Evolutionary conservation across 305 asterid genomes (phyloP).

Genomic region (Rubia balearica): DNA sequence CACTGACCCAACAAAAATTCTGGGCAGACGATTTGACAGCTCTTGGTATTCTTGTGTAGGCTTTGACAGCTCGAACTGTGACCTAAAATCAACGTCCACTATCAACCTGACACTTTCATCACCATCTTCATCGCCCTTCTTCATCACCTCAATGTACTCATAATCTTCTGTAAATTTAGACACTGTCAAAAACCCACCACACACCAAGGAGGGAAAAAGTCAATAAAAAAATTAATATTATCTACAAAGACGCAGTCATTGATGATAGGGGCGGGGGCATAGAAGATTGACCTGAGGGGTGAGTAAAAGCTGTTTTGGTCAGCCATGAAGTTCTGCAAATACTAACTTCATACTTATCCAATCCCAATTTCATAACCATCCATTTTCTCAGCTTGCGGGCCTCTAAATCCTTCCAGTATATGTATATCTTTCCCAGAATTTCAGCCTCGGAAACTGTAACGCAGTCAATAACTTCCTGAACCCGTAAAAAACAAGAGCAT

Average conservation of each 20-base stretch:
- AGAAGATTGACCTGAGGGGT: conserved; percentile 45
- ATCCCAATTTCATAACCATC: conserved; percentile 36
- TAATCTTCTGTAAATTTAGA: conserved; percentile 34
- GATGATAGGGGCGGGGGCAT: not conserved
- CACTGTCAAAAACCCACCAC: conserved; percentile 16
- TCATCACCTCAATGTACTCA: conserved; percentile 54
- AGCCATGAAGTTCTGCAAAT: conserved; percentile 50
- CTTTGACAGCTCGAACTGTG: conserved; percentile 45
- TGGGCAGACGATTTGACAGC: conserved; percentile 38
- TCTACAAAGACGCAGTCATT: not conserved
- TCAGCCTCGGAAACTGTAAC: conserved; percentile 23
- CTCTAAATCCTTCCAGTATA: conserved; percentile 18
- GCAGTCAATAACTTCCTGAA: conserved; percentile 41
- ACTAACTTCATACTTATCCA: conserved; percentile 44
- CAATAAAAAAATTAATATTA: not conserved
- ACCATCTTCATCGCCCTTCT: conserved; percentile 8
- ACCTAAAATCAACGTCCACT: conserved; percentile 47
- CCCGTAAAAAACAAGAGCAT: not conserved
- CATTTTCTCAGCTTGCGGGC: conserved; percentile 29
- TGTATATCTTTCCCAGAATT: conserved; percentile 20
- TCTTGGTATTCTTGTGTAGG: conserved; percentile 43
- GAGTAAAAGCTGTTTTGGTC: conserved; percentile 25
- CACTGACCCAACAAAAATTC: conserved; percentile 48
- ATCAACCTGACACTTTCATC: conserved; percentile 24
- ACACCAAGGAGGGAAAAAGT: not conserved